phyloP scores from a whole-genome alignment of 2,329 filamentous ascomycete species.

The Penicillium hordei region DNA sequence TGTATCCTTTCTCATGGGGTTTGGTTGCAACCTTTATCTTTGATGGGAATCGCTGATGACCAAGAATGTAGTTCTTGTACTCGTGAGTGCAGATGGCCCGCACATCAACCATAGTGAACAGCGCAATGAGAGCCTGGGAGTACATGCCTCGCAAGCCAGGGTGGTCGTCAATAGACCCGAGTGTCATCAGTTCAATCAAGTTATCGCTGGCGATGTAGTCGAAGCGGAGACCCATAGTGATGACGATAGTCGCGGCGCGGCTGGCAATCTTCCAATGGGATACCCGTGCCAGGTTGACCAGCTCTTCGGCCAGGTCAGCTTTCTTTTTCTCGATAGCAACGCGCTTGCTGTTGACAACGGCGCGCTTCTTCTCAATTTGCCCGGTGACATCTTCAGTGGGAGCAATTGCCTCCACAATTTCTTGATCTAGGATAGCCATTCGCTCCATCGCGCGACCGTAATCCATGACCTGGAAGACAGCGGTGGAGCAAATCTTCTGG shows the following conservation, averaged over 20 bases:
- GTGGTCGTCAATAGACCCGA: constrained; percentile 85
- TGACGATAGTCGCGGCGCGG: constrained; percentile 83
- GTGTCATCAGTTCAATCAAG: constrained; percentile 78
- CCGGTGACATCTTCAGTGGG: constrained; percentile 64
- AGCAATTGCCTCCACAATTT: constrained; percentile 68
- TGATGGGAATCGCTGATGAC: constrained; percentile 74
- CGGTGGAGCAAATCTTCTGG: constrained; percentile 79
- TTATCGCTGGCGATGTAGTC: constrained; percentile 78
- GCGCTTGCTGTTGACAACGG: constrained; percentile 73
- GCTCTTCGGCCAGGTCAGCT: constrained; percentile 72
- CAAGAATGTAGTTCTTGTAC: constrained; percentile 81
- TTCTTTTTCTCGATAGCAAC: constrained; percentile 81
- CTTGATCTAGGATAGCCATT: constrained; percentile 76
- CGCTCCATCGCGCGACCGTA: constrained; percentile 87
- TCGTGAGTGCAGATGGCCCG: constrained; percentile 82
- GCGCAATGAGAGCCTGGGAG: constrained; percentile 71
- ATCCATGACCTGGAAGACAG: constrained; percentile 82
- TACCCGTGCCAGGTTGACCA: constrained; percentile 71
- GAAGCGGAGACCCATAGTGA: constrained; percentile 89
- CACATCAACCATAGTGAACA: constrained; percentile 85
- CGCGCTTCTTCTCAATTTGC: constrained; percentile 59
- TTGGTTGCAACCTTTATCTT: constrained; percentile 72
- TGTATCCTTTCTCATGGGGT: constrained; percentile 75
- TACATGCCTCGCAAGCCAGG: constrained; percentile 81
- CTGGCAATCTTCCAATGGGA: constrained; percentile 97